Conservation (phyloP, 2,329 filamentous ascomycete species). For the Colletotrichum liaoningense region DNA sequence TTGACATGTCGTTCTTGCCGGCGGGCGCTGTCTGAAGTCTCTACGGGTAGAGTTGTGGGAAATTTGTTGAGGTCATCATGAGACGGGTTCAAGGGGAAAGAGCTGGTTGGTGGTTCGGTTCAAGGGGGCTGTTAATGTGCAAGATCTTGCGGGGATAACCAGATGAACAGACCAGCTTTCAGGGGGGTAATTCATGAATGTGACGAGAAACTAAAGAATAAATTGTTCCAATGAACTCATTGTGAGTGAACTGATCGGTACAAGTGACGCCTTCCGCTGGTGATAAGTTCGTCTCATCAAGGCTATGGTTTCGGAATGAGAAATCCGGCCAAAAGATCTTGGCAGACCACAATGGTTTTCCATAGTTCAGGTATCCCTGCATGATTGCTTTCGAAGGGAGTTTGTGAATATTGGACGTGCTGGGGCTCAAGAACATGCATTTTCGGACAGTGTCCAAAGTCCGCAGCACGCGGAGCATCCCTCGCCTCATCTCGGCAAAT, state of each 20-base stretch:
- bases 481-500: background rate
- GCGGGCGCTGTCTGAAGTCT: background rate
- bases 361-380: background rate
- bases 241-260: background rate
- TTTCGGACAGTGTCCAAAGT: background rate
- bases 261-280: background rate
- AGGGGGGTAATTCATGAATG: background rate
- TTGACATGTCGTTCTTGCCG: background rate
- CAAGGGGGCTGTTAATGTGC: background rate
- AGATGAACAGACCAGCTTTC: background rate
- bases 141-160: no score
- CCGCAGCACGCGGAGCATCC: background rate
- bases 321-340: background rate
- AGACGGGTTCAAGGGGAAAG: no score
- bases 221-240: background rate
- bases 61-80: background rate
- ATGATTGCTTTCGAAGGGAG: background rate
- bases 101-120: background rate
- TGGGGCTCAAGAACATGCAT: background rate
- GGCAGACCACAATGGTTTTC: background rate
- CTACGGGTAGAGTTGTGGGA: background rate
- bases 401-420: background rate
- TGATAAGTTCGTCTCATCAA: background rate
- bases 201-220: background rate
- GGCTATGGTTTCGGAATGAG: background rate